These are phyloP conservation scores for Leccinum pachyderme DNA, from an alignment of 1,284 basidiomycete genomes.

Conservation along the genomic window DNA sequence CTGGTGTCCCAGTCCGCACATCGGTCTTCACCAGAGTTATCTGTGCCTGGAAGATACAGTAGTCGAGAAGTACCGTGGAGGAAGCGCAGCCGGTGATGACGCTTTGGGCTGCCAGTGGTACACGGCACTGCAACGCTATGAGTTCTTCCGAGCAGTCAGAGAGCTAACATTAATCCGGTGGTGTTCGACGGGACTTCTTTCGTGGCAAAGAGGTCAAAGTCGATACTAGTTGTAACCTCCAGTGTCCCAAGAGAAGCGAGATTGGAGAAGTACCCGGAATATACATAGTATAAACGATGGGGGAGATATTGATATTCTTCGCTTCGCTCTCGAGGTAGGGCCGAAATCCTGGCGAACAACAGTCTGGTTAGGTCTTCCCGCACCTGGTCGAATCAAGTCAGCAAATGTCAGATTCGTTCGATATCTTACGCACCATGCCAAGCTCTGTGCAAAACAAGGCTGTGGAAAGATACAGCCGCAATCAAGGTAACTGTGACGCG, in stretches of 20 bases:
- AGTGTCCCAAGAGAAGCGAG: constrained; percentile 32
- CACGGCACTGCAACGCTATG: constrained; percentile 21
- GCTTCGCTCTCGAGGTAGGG: constrained; percentile 64
- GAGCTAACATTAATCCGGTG: constrained; percentile 31
- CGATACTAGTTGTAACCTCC: constrained; percentile 42
- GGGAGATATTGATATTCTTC: constrained; percentile 47
- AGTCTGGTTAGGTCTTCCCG: constrained; percentile 50
- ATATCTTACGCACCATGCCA: constrained; percentile 24
- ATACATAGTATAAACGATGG: constrained; percentile 45
- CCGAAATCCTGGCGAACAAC: constrained; percentile 60
- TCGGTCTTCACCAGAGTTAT: constrained; percentile 32
- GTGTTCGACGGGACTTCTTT: constrained; percentile 53
- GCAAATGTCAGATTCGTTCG: neutral
- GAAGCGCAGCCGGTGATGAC: neutral
- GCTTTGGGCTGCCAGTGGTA: constrained; percentile 10
- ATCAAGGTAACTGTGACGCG: constrained; percentile 2
- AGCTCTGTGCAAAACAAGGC: constrained; percentile 13
- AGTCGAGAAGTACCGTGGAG: constrained; percentile 24
- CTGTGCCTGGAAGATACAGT: constrained; percentile 33
- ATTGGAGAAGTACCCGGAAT: constrained; percentile 50
- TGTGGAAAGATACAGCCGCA: constrained; percentile 1
- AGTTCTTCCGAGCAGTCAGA: constrained; percentile 17
- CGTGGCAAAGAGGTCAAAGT: constrained; percentile 39
- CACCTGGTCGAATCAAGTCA: constrained; percentile 45
- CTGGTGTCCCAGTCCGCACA: constrained; percentile 29